Conservation (phyloP, 2,329 filamentous ascomycete species). For the Alternaria consortialis region DNA sequence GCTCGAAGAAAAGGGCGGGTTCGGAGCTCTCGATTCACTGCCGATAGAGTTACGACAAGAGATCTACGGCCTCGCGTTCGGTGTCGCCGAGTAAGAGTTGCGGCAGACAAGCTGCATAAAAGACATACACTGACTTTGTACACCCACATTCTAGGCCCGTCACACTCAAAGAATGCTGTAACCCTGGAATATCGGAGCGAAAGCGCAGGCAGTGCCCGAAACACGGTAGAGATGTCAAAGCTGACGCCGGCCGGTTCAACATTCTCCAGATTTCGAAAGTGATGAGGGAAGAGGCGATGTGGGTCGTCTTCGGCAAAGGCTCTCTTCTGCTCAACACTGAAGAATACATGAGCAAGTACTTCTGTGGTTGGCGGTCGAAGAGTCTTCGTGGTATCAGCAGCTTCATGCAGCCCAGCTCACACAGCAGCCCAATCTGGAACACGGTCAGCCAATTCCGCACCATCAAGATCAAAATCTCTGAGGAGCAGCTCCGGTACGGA, state of each 20-base stretch:
- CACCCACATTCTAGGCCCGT: constrained; percentile 6
- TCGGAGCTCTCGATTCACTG: constrained; percentile 16
- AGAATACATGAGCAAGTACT: constrained; percentile 10
- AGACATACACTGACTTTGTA: background rate
- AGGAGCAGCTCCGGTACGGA: background rate
- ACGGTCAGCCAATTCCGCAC: constrained; percentile 13
- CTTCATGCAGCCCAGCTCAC: background rate
- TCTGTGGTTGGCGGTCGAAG: constrained; percentile 6
- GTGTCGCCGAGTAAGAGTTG: background rate
- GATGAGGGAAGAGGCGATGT: constrained; percentile 20
- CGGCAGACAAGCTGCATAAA: too few species aligned
- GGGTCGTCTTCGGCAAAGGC: constrained; percentile 19
- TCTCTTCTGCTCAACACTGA: constrained; percentile 5
- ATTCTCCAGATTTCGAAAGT: constrained; percentile 19
- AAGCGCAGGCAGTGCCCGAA: constrained; percentile 23
- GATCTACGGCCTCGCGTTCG: constrained; percentile 19
- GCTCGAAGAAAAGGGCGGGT: background rate
- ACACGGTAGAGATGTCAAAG: constrained; percentile 9
- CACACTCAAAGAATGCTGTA: constrained; percentile 24
- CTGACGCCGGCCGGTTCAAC: constrained; percentile 20
- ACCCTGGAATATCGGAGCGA: constrained; percentile 18
- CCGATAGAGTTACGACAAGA: constrained; percentile 23
- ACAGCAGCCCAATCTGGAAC: constrained; percentile 21
- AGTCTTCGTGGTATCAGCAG: constrained; percentile 3
- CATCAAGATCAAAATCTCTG: constrained; percentile 11